Evolutionary conservation across 768 basidiomycete species (phyloP), one percentile per base, ranked within the genome.

Genomic region (Mycena albidolilacea): DNA sequence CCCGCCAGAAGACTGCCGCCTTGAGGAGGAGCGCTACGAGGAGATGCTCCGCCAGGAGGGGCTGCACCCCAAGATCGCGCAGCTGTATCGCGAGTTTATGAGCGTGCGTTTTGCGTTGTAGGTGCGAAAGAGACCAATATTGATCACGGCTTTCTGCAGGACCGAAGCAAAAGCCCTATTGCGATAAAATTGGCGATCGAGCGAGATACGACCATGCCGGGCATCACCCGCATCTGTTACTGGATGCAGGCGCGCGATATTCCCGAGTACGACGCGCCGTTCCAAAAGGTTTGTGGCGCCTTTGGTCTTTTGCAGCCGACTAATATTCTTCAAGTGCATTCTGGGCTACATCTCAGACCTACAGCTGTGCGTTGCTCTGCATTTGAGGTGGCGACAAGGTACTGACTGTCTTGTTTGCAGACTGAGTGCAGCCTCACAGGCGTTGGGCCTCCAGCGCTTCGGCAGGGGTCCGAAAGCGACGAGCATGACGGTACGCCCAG

Each of bases 181-280:
- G 89, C 87, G 23, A 84, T 93, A 67, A 93, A 89, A 81, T 80
- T 83, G 38, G 92, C 90, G 0, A 82, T 80, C 41, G 85, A 85
- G 43, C 80, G 87, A 30, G 81, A 84, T 58, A 75, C 82, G 21
- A 78, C 84, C 3, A 80, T 81, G 38, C 85, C 89, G 37, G 92
- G 92, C 5, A 82, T 81, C 21, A 80, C 87, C 38, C 84, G 85
- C 19, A 87, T 86, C 67, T 90, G 91, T 88, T 93, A 90, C 77
- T 96, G 95, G 95, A 93, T 95, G 92, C 89, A 90, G 78, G 91
- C 94, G 4, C 87, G 88, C 71, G 87, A 90, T 73, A 86, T 91
- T 68, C 91, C 92, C 1, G 85, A 87, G 75, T 93, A 93, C 78
- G 90, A 90, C 54, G 79, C 90, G 5, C 88, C 90, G 23, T 96